Conservation (phyloP, 768 basidiomycete genomes). For the Tephrocybe sp. region DNA sequence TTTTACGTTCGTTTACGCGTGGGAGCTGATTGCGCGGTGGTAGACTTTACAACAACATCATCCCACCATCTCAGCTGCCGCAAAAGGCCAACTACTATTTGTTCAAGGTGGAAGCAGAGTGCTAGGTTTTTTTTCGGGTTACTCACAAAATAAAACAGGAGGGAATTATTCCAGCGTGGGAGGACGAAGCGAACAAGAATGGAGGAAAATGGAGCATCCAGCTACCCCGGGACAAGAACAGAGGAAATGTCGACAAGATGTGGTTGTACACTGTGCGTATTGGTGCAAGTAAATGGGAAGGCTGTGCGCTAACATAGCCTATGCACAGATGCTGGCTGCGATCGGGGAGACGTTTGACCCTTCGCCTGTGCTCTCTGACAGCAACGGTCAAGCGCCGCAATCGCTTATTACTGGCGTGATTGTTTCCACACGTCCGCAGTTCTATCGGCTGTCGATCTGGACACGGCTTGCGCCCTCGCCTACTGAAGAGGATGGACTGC, state of each 20-base stretch:
- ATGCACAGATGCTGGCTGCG: slow-evolving; percentile 95
- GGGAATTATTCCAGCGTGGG: slow-evolving; percentile 96
- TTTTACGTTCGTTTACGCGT: slow-evolving; percentile 5
- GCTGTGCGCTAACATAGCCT: not conserved
- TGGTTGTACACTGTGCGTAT: slow-evolving; percentile 91
- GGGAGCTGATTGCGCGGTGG: slow-evolving; percentile 16
- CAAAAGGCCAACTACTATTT: slow-evolving; percentile 99
- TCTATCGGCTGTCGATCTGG: slow-evolving; percentile 98
- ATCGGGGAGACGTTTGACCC: slow-evolving; percentile 99
- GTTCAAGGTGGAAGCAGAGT: slow-evolving; percentile 72
- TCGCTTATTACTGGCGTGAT: slow-evolving; percentile 92
- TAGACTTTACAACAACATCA: slow-evolving; percentile 95
- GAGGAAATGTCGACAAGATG: slow-evolving; percentile 83
- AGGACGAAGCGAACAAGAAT: slow-evolving; percentile 93
- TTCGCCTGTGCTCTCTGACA: slow-evolving; percentile 53
- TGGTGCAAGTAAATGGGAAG: slow-evolving; percentile 1
- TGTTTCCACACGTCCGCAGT: slow-evolving; percentile 89
- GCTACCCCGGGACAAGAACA: slow-evolving; percentile 93
- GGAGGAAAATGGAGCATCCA: slow-evolving; percentile 99
- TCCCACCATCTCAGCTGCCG: slow-evolving; percentile 90
- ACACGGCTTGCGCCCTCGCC: slow-evolving; percentile 77
- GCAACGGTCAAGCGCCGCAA: slow-evolving; percentile 41
- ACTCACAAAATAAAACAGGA: slow-evolving; percentile 51
- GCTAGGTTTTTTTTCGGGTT: not conserved
- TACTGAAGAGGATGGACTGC: slow-evolving; percentile 53